These are phyloP conservation scores for Candida pseudoviswanathii DNA, from an alignment of 1,139 yeast species.

Conservation along the genomic window DNA sequence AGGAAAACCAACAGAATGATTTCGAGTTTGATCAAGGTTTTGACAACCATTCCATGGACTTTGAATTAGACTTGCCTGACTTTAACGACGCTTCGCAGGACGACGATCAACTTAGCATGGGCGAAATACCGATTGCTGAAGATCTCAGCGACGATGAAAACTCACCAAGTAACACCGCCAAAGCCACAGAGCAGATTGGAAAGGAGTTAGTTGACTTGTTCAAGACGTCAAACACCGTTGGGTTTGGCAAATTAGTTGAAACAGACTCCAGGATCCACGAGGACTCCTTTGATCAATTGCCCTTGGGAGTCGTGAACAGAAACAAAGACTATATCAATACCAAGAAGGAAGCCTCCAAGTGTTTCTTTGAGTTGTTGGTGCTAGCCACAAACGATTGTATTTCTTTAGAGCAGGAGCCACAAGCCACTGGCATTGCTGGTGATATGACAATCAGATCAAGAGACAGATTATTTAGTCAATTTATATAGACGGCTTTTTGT, in stretches of 20 bases:
- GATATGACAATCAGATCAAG: conserved; percentile 58
- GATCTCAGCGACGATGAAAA: conserved; percentile 18
- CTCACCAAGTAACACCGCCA: conserved; percentile 20
- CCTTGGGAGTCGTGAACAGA: conserved; percentile 31
- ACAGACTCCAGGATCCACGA: conserved; percentile 32
- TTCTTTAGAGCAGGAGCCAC: conserved; percentile 52
- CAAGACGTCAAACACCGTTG: conserved; percentile 19
- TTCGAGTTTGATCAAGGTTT: conserved; percentile 21
- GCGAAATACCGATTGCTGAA: conserved; percentile 16
- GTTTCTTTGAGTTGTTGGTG: conserved; percentile 82
- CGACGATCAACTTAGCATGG: conserved; percentile 12
- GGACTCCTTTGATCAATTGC: conserved; percentile 18
- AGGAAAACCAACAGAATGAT: conserved; percentile 20
- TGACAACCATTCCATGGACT: conserved; percentile 26
- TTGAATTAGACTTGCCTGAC: conserved; percentile 45
- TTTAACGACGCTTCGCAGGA: conserved; percentile 22
- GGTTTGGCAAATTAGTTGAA: conserved; percentile 45
- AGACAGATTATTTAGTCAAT: conserved; percentile 48
- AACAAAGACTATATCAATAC: conserved; percentile 30
- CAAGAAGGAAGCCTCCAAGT: conserved; percentile 66
- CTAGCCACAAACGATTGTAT: conserved; percentile 80
- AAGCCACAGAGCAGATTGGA: conserved; percentile 61
- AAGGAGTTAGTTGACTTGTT: conserved; percentile 45
- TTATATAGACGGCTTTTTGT: conserved; percentile 21
- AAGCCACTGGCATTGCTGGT: conserved; percentile 50